Evolutionary conservation across 345 rosid genomes (phyloP).

Genomic region (Boechera stricta): DNA sequence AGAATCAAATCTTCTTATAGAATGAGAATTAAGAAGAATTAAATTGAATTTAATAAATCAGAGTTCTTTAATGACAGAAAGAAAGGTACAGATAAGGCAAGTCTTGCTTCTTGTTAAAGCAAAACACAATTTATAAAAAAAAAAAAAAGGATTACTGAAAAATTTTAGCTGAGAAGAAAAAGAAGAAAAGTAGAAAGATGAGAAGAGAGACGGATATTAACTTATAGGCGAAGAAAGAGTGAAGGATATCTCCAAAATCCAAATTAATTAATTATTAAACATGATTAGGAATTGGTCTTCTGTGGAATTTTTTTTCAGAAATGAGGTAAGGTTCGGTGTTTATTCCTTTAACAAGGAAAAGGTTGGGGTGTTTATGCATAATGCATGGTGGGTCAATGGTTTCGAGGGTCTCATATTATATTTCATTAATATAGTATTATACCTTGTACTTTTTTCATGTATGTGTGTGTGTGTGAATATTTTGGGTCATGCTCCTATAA

Average conservation of each 20-base stretch:
- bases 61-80: constrained; percentile 23
- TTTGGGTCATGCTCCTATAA: not conserved
- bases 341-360: constrained; percentile 2
- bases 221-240: constrained; percentile 33
- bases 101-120: constrained; percentile 41
- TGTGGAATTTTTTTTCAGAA: not conserved
- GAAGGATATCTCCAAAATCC: constrained; percentile 5
- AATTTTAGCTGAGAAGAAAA: not conserved
- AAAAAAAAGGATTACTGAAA: not conserved
- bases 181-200: not conserved
- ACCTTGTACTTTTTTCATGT: not conserved
- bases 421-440: not conserved
- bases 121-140: not conserved
- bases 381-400: constrained; percentile 38
- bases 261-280: not conserved
- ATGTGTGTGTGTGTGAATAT: not conserved
- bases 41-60: not conserved
- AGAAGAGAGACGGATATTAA: not conserved
- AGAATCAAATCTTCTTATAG: not conserved
- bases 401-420: not conserved
- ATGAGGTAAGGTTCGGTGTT: constrained; percentile 9
- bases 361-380: too few species aligned
- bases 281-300: constrained; percentile 29
- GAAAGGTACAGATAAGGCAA: constrained; percentile 42
- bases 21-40: not conserved